Conservation (phyloP, 176 grass and related monocot species). For the Eragrostis curvula region DNA sequence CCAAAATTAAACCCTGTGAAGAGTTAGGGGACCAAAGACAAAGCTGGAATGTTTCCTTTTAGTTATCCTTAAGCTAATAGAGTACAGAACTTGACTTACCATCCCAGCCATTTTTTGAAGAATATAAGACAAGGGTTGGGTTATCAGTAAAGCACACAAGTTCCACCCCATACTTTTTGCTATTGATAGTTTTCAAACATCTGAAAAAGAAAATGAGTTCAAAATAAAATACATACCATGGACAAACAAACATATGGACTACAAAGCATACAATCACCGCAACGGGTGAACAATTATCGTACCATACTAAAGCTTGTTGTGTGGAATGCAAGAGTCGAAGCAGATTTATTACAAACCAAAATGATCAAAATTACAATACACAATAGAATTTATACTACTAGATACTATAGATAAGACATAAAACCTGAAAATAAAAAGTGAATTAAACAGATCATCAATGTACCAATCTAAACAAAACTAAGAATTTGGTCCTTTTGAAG, state of each 20-base stretch:
- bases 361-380: background rate
- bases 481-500: background rate
- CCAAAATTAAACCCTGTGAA: too few relatives aligned
- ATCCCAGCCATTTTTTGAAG: conserved; percentile 99
- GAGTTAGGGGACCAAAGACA: too few relatives aligned
- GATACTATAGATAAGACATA: background rate
- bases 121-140: conserved; percentile 84
- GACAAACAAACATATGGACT: background rate
- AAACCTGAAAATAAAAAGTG: background rate
- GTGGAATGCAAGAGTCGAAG: background rate
- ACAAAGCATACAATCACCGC: conserved; percentile 14
- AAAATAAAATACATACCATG: conserved; percentile 40
- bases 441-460: background rate
- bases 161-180: conserved; percentile 99
- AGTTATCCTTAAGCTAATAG: too few relatives aligned
- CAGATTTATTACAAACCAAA: background rate
- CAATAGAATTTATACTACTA: background rate
- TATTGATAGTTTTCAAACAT: conserved; percentile 99
- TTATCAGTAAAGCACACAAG: conserved; percentile 93
- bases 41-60: too few relatives aligned
- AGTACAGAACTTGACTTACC: conserved; percentile 65
- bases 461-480: background rate
- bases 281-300: background rate
- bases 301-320: background rate
- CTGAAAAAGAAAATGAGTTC: conserved; percentile 45